phyloP scores from a whole-genome alignment of 1,284 basidiomycete genomes.

The Caloboletus firmus region DNA sequence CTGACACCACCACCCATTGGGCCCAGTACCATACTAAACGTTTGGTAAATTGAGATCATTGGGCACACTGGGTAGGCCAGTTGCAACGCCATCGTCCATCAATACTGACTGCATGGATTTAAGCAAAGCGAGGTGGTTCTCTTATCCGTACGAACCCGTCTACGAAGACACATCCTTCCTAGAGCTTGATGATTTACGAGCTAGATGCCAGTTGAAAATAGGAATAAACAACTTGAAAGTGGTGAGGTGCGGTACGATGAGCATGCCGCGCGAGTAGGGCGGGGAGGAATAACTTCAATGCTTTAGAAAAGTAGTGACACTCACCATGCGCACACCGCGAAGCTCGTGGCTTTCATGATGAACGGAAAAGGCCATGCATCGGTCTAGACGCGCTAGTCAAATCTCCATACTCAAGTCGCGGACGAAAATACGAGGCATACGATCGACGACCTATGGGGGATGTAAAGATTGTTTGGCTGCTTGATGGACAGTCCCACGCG shows the following conservation, averaged over 20 bases:
- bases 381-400: neutral
- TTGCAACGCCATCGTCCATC: constrained; percentile 3
- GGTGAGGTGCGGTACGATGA: neutral
- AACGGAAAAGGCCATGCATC: neutral
- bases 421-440: neutral
- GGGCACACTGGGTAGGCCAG: neutral
- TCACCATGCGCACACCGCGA: constrained; percentile 10
- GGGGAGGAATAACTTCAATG: neutral
- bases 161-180: constrained; percentile 18
- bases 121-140: constrained; percentile 1
- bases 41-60: constrained; percentile 16
- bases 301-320: constrained; percentile 1
- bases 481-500: no score
- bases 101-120: constrained; percentile 9
- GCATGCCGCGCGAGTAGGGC: neutral
- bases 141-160: constrained; percentile 16
- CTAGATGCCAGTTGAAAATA: neutral
- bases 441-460: no score
- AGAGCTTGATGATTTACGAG: neutral
- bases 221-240: neutral
- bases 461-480: neutral
- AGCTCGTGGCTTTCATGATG: constrained; percentile 7
- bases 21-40: constrained; percentile 24
- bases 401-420: neutral
- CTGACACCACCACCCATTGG: constrained; percentile 27